phyloP scores from a whole-genome alignment of 805 yeast genomes.

The Pichia phayaonensis region DNA sequence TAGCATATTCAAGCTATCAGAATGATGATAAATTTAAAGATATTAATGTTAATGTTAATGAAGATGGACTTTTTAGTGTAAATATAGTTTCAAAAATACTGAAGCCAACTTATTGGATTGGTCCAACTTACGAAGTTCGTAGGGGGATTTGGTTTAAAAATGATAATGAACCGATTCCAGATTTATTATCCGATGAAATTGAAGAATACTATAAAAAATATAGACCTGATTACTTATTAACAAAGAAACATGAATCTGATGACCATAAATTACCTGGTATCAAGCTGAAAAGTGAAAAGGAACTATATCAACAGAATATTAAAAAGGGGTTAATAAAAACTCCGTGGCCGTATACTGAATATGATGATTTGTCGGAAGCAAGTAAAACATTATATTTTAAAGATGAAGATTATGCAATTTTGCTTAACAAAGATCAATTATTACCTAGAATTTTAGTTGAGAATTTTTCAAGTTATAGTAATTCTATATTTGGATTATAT shows the following conservation, averaged over 20 bases:
- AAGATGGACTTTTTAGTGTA: conserved; percentile 73
- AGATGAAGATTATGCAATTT: conserved; percentile 17
- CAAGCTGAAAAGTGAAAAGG: conserved; percentile 18
- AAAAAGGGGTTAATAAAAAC: neutral
- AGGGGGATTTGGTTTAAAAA: conserved; percentile 80
- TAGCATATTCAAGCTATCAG: conserved; percentile 27
- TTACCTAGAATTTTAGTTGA: conserved; percentile 24
- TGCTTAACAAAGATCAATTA: conserved; percentile 22
- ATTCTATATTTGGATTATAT: conserved; percentile 37
- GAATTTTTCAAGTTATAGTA: conserved; percentile 17
- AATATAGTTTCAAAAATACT: conserved; percentile 48
- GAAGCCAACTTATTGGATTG: conserved; percentile 79
- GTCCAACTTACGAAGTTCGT: conserved; percentile 75
- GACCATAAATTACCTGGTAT: conserved; percentile 8
- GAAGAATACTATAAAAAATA: conserved; percentile 46
- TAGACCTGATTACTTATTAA: conserved; percentile 14
- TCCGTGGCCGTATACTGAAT: conserved; percentile 23
- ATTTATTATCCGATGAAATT: conserved; percentile 41
- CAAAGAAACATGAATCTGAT: neutral
- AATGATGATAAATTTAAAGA: conserved; percentile 4
- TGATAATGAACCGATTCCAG: conserved; percentile 45
- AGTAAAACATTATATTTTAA: conserved; percentile 25
- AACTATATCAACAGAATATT: conserved; percentile 19
- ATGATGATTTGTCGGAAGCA: conserved; percentile 18
- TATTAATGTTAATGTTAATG: conserved; percentile 54